Evolutionary conservation across 306 rosid species (phyloP), one percentile per base, ranked within the genome.

Genomic region (Quercus mongolica): DNA sequence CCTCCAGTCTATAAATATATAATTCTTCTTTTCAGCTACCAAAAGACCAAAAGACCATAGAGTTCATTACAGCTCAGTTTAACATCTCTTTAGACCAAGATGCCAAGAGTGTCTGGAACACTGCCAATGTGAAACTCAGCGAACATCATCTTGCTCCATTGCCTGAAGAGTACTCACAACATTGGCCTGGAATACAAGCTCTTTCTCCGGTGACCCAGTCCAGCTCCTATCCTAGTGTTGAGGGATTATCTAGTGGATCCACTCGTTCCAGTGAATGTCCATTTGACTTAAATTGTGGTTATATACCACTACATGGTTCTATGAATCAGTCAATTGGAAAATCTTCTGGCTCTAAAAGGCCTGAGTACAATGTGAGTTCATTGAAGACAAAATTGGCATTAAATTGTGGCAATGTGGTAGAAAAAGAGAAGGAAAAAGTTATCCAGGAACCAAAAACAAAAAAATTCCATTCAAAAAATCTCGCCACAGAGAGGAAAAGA

Each of bases 401-500:
- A 11, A 58, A 74, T 28, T 30, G 75, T 80, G 79, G 88, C 21
- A 70, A 64, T 51, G 69, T 10, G 35, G 85, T 71, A 72, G 88
- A 74, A 73, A 57, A 86, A 64, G 82, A 76, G 74, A 58, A 74
- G 54, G 78, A 63, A 76, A 83, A 79, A 73, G 25, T 61, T 25
- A 59, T 58, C 38, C 73, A 12, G 71, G 81, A 76, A 80, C 82
- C 79, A 80, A 81, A 44, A 52, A 78, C 78, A 55, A 88, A 85
- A 79, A 33, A 73, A 3, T 90, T 19, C 85, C 74, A 15, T 51
- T 90, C 97, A 64, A 91, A 89, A 83, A 94, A 94, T 87, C 96
- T 92, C 61, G 63, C 70, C 12, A 79, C 93, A 0, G 98, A 94
- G 88, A 91, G 98, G 79, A 92, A 84, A n/a, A 92, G 98, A 88